Conservation (phyloP, 2,329 filamentous ascomycete genomes). For the Remersonia thermophila region DNA sequence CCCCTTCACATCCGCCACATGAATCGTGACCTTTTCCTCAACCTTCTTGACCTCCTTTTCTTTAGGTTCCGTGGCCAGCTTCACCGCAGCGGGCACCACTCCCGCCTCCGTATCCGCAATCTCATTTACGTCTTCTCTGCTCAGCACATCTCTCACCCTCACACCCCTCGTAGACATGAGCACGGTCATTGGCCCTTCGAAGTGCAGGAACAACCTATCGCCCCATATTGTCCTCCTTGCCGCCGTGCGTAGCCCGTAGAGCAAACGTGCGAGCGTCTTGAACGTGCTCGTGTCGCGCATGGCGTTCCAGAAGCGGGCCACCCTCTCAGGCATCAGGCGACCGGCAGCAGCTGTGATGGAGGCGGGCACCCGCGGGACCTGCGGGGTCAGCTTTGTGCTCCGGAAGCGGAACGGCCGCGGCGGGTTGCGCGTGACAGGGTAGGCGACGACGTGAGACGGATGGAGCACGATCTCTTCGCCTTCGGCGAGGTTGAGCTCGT, state of each 20-base stretch:
- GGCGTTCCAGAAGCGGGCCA: constrained; percentile 56
- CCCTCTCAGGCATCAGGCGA: constrained; percentile 46
- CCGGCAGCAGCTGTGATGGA: constrained; percentile 21
- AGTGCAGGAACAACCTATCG: constrained; percentile 82
- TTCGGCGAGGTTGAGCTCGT: constrained; percentile 66
- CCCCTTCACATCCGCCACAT: constrained; percentile 42
- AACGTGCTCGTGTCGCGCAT: constrained; percentile 63
- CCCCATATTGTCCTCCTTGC: constrained; percentile 80
- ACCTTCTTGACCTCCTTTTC: constrained; percentile 13
- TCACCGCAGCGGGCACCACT: constrained; percentile 47
- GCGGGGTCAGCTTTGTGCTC: constrained; percentile 60
- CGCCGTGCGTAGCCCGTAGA: constrained; percentile 63
- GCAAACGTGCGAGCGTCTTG: constrained; percentile 50
- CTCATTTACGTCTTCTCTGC: constrained; percentile 71
- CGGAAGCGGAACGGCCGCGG: constrained; percentile 82
- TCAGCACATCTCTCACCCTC: constrained; percentile 65
- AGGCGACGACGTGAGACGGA: constrained; percentile 84
- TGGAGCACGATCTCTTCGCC: constrained; percentile 88
- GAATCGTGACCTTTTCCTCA: constrained; percentile 31
- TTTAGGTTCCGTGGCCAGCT: constrained; percentile 30
- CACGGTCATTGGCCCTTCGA: constrained; percentile 74
- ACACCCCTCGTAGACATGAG: constrained; percentile 80
- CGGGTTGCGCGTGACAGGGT: constrained; percentile 60
- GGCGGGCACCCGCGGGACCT: constrained; percentile 55
- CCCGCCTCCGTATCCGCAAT: constrained; percentile 75